phyloP scores from a whole-genome alignment of 805 yeast species.

The Clavispora asparagi region DNA sequence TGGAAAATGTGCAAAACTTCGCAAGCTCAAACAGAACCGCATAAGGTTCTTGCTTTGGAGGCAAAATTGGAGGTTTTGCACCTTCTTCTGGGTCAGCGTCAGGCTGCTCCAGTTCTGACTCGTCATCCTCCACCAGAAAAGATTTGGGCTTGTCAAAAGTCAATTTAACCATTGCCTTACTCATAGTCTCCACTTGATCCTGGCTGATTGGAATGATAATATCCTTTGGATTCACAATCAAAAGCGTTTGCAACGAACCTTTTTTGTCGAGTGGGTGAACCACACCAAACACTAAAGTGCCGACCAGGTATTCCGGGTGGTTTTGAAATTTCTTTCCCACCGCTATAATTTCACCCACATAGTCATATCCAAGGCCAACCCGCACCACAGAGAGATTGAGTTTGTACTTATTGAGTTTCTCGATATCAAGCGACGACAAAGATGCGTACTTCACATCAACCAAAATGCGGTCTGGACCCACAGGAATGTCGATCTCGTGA shows the following conservation, averaged over 20 bases:
- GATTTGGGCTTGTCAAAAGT: slow-evolving; percentile 6
- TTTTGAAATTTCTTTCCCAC: slow-evolving; percentile 44
- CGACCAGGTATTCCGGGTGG: slow-evolving; percentile 35
- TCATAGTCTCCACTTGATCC: slow-evolving; percentile 16
- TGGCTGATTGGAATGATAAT: slow-evolving; percentile 24
- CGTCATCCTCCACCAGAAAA: slow-evolving; percentile 8
- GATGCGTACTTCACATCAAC: slow-evolving; percentile 58
- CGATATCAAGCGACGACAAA: slow-evolving; percentile 61
- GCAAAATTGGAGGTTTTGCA: neutral
- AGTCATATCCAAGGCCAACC: slow-evolving; percentile 67
- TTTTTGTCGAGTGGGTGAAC: slow-evolving; percentile 45
- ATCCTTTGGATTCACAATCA: slow-evolving; percentile 47
- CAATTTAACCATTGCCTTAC: slow-evolving; percentile 20
- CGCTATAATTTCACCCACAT: slow-evolving; percentile 52
- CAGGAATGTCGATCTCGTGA: slow-evolving; percentile 44
- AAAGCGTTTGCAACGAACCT: slow-evolving; percentile 56
- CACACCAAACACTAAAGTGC: slow-evolving; percentile 64
- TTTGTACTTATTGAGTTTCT: slow-evolving; percentile 51
- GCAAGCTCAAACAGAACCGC: slow-evolving; percentile 17
- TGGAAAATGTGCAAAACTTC: slow-evolving; percentile 27
- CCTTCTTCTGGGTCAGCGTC: neutral
- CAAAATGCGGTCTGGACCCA: slow-evolving; percentile 43
- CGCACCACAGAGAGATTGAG: slow-evolving; percentile 49
- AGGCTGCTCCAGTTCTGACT: neutral
- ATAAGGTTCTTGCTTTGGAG: slow-evolving; percentile 1